A percentile compares a stretch with the other conserved stretches of the same genome.
Evolutionary conservation across 371 early-diverging fungal genomes (phyloP).

Genomic region (Syncephalastrum monosporum): DNA sequence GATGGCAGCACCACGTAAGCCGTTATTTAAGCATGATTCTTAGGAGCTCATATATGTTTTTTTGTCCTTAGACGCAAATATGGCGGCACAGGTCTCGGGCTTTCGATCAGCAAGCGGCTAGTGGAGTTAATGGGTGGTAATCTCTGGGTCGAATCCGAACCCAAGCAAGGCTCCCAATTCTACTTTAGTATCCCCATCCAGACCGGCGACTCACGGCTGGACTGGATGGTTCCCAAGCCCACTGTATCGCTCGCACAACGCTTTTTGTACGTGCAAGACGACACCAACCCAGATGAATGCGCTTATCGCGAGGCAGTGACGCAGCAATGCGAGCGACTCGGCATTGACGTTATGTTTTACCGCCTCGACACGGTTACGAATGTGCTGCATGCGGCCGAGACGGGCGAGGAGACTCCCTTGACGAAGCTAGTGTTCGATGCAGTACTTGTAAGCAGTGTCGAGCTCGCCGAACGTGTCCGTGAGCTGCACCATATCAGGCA

Average conservation of each 20-base stretch:
- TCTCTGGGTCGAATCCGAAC: conserved; percentile 71
- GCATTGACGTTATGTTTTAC: conserved; percentile 4
- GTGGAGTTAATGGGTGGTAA: conserved; percentile 79
- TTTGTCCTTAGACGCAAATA: conserved; percentile 13
- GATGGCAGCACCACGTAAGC: conserved; percentile 74
- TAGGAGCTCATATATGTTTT: background rate
- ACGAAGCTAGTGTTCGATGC: conserved; percentile 10
- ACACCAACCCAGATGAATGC: conserved; percentile 38
- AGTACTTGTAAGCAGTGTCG: conserved; percentile 6
- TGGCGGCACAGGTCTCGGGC: conserved; percentile 72
- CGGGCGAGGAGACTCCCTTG: background rate
- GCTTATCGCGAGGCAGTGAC: conserved; percentile 44
- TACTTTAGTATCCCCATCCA: conserved; percentile 64
- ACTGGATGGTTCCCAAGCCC: too few species aligned
- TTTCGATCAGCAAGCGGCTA: conserved; percentile 76
- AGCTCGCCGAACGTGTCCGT: conserved; percentile 16
- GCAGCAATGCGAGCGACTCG: conserved; percentile 26
- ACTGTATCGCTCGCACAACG: too few species aligned
- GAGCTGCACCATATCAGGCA: conserved; percentile 47
- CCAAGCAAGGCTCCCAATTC: conserved; percentile 72
- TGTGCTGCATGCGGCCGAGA: background rate
- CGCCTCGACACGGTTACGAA: background rate
- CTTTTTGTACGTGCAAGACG: conserved; percentile 3
- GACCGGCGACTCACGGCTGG: conserved; percentile 4
- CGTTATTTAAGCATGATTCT: background rate